Conservation (phyloP, 306 rosid genomes). For the Quercus ilex region DNA sequence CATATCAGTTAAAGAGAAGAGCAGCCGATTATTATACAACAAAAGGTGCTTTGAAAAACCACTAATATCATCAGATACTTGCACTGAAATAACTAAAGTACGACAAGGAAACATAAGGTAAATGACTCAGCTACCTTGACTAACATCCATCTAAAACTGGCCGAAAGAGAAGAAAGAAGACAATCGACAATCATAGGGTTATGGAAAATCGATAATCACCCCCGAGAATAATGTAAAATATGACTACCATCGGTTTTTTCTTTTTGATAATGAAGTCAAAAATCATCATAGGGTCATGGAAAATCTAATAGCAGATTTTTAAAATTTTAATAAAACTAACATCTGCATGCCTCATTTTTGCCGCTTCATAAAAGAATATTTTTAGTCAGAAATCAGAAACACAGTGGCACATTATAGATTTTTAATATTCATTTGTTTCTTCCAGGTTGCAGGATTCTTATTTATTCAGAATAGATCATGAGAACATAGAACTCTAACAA, state of each 20-base stretch:
- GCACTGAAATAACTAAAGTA: too few species aligned
- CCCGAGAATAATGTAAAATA: background rate
- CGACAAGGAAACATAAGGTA: background rate
- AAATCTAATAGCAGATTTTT: background rate
- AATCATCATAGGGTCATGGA: background rate
- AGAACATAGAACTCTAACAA: background rate
- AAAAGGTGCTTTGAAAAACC: background rate
- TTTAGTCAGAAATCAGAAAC: background rate
- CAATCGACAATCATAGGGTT: background rate
- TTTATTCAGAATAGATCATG: background rate
- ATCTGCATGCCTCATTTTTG: background rate
- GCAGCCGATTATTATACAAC: background rate
- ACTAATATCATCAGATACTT: background rate
- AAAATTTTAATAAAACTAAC: background rate
- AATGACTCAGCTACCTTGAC: background rate
- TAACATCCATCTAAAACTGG: background rate
- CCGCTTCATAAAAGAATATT: background rate
- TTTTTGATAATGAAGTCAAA: background rate
- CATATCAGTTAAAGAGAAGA: background rate
- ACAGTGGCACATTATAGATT: background rate
- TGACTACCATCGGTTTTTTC: background rate
- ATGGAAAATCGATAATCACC: background rate
- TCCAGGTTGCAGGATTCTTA: background rate
- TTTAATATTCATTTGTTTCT: too few species aligned
- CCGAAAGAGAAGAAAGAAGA: background rate